Base-by-base conservation (phyloP, 2,329 filamentous ascomycete genomes). In the Bipolaris cookei region DNA sequence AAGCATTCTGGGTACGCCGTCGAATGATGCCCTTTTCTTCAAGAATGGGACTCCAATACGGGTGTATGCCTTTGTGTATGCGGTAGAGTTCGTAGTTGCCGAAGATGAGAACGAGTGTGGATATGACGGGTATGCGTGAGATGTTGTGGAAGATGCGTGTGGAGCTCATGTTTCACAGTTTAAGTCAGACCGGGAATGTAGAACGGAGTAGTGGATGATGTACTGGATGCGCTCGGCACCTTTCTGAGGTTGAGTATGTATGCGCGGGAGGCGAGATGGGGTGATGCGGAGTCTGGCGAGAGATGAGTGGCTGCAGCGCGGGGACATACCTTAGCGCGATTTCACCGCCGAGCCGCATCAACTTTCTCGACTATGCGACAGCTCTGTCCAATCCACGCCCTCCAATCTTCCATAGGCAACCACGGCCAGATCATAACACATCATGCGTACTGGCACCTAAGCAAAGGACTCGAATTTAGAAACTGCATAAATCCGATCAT, bases 1-100 rank as follows among this genome's bases (percentile, higher is more conserved):
- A 47, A 16, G 50, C 47, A 28, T 51, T 39, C 51, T 61, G 62
- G 11, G 51, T 32, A 6, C 54, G 61, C 35, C 41, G 56, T 23
- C 50, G 57, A 39, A 59, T 51, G 14, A 66, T 54, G 38, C 64
- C 65, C n/a, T 58, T 59, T 25, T 58, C 61, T 53, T 65, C 66
- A 28, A 73, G 46, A 30, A 55, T 63, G 6, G 62, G 66, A 8
- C 65, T 64, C 56, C 68, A 61, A 43, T 62, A 65, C 7, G 71
- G 70, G 51, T 75, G 69, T n/a, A 58, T 68, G 55, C 69, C 68
- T 32, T 59, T 66, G 55, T 65, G 61, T 45, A 73, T 62, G 30
- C 66, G 69, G 59, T 60, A 70, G 34, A 70, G 25, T 41, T 70
- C 68, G 58, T 67, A 73, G 58, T 66, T 66, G 51, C 50, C 55